Conservation (phyloP, 148 eudicot genomes). For the Pouteria glomerata region DNA sequence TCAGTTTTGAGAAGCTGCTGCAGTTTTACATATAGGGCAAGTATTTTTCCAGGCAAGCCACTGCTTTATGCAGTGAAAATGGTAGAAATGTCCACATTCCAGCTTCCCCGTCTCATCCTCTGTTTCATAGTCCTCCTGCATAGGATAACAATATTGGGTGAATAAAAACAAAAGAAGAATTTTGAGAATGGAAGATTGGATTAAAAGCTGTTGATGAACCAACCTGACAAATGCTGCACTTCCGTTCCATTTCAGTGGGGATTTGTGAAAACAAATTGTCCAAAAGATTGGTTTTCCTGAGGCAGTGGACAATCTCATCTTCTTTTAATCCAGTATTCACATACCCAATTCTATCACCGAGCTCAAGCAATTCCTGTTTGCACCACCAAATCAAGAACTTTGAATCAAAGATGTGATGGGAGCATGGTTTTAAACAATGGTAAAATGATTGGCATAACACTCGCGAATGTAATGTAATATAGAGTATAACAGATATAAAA, state of each 20-base stretch:
- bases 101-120: conserved; percentile 60
- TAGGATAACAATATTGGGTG: not conserved
- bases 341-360: conserved; percentile 84
- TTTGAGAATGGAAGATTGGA: not conserved
- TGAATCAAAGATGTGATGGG: not conserved
- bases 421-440: no score
- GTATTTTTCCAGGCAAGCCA: conserved; percentile 60
- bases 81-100: conserved; percentile 64
- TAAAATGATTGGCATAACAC: no score
- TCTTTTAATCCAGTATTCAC: conserved; percentile 83
- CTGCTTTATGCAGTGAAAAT: conserved; percentile 60
- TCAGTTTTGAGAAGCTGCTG: conserved; percentile 31
- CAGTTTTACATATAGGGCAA: conserved; percentile 70
- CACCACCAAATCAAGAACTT: conserved; percentile 10
- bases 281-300: conserved; percentile 51
- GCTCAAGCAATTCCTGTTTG: conserved; percentile 75
- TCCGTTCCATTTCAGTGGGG: conserved; percentile 37
- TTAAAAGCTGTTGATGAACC: conserved; percentile 5
- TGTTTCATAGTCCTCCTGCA: conserved; percentile 61
- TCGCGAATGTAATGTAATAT: no score
- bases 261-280: conserved; percentile 30
- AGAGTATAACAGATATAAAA: no score
- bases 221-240: conserved; percentile 89
- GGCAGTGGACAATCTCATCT: conserved; percentile 66
- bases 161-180: not conserved